These are phyloP conservation scores for Sporormia fimetaria DNA, from an alignment of 495 filamentous ascomycete genomes.

Conservation along the genomic window DNA sequence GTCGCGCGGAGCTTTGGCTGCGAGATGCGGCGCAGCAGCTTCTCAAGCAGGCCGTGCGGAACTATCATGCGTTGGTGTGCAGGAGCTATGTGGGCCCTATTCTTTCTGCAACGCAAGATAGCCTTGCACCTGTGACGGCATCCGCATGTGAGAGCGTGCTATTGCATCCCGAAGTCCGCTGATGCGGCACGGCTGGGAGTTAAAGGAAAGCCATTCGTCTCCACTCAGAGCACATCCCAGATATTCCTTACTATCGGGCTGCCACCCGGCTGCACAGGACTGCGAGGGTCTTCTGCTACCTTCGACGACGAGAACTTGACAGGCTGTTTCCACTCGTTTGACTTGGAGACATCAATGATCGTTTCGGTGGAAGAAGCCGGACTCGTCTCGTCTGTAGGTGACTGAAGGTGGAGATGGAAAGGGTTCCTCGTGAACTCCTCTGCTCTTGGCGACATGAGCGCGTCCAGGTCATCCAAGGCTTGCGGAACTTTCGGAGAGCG, in stretches of 20 bases:
- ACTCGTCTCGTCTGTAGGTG: constrained; percentile 6
- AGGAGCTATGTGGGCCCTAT: no score
- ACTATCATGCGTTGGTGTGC: no score
- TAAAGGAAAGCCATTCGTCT: no score
- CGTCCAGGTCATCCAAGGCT: constrained; percentile 24
- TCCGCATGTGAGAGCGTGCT: no score
- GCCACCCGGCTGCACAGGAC: constrained; percentile 51
- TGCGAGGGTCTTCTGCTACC: constrained; percentile 47
- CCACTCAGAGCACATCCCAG: constrained; percentile 38
- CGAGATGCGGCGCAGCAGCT: no score
- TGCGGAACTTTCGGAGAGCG: constrained; percentile 10
- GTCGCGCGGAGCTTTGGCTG: no score
- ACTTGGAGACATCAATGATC: constrained; percentile 15
- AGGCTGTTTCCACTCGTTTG: constrained; percentile 12
- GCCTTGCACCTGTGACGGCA: no score
- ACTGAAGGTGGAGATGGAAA: constrained; percentile 27
- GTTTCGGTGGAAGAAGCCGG: constrained; percentile 23
- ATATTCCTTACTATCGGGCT: constrained; percentile 58
- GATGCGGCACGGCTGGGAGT: no score
- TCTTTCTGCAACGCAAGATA: no score
- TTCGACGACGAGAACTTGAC: constrained; percentile 25
- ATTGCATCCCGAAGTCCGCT: no score
- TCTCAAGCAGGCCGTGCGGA: no score
- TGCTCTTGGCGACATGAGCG: constrained; percentile 34
- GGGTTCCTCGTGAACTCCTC: constrained; percentile 36